A percentile compares a stretch with the other conserved stretches of the same genome.
Conservation (phyloP, 805 yeast genomes). For the Starmerella kuoi region DNA sequence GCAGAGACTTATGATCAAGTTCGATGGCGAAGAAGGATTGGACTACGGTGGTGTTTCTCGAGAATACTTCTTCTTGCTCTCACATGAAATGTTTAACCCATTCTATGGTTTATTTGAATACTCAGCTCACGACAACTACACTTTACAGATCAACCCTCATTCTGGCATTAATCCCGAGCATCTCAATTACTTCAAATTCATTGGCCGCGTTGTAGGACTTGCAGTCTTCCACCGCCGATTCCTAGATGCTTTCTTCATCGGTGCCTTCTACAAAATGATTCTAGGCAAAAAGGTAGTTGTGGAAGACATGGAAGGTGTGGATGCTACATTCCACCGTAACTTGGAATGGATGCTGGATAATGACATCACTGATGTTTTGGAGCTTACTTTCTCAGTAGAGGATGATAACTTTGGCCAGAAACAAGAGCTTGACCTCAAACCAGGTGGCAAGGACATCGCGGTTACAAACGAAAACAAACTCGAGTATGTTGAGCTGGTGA, state of each 20-base stretch:
- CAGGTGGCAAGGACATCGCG: constrained; percentile 75
- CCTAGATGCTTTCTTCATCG: constrained; percentile 95
- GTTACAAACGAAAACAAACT: constrained; percentile 81
- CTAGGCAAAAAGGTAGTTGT: constrained; percentile 84
- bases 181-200: constrained; percentile 91
- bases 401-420: constrained; percentile 94
- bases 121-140: constrained; percentile 95
- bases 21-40: constrained; percentile 98
- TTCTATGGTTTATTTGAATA: constrained; percentile 94
- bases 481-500: constrained; percentile 86
- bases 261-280: constrained; percentile 97
- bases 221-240: constrained; percentile 98
- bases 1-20: constrained; percentile 94
- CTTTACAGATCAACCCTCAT: constrained; percentile 94
- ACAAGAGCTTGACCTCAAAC: constrained; percentile 78
- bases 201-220: constrained; percentile 95
- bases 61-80: constrained; percentile 89
- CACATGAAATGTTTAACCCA: constrained; percentile 98
- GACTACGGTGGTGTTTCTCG: constrained; percentile 99
- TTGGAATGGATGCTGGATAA: constrained; percentile 92
- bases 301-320: constrained; percentile 98
- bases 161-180: constrained; percentile 97
- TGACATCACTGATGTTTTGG: constrained; percentile 78
- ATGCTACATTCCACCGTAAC: constrained; percentile 89
- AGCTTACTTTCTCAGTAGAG: constrained; percentile 69